Evolutionary conservation across 495 filamentous ascomycete species (phyloP).

Genomic region (Tuber borchii): DNA sequence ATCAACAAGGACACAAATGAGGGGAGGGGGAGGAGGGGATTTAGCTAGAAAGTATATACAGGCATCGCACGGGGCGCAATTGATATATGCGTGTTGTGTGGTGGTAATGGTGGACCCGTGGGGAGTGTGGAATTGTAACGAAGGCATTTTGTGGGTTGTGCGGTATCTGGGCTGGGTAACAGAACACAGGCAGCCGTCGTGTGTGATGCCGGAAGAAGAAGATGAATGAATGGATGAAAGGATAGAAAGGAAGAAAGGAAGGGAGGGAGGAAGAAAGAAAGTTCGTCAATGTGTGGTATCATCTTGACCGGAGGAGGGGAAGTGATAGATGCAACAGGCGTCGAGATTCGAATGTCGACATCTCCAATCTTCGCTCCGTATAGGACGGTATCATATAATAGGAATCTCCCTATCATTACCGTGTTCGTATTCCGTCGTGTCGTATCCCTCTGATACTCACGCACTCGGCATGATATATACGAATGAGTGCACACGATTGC

Average conservation of each 20-base stretch:
- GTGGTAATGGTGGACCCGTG: not conserved
- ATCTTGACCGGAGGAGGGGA: not conserved
- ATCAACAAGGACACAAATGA: not conserved
- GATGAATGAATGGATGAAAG: not conserved
- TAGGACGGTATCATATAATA: not conserved
- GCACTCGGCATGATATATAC: not conserved
- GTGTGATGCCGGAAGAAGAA: not conserved
- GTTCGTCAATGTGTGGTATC: not conserved
- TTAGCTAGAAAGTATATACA: conserved; percentile 14
- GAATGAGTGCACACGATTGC: not conserved
- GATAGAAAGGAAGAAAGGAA: not conserved
- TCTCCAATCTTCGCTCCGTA: not conserved
- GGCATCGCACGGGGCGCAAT: conserved; percentile 38
- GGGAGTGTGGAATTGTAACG: not conserved
- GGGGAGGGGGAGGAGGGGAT: not conserved
- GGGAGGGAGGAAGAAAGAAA: not conserved
- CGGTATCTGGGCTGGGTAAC: not conserved
- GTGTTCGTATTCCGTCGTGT: not conserved
- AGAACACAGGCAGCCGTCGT: not conserved
- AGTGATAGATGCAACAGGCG: not conserved
- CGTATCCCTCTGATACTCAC: not conserved
- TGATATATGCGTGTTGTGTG: conserved; percentile 28
- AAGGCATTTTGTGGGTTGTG: not conserved
- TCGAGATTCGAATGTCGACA: conserved; percentile 2
- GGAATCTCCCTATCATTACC: not conserved